Percentiles rank a stretch among this genome's conserved stretches.
phyloP scores from a whole-genome alignment of 805 yeast species.

The Saccharomyces eubayanus region DNA sequence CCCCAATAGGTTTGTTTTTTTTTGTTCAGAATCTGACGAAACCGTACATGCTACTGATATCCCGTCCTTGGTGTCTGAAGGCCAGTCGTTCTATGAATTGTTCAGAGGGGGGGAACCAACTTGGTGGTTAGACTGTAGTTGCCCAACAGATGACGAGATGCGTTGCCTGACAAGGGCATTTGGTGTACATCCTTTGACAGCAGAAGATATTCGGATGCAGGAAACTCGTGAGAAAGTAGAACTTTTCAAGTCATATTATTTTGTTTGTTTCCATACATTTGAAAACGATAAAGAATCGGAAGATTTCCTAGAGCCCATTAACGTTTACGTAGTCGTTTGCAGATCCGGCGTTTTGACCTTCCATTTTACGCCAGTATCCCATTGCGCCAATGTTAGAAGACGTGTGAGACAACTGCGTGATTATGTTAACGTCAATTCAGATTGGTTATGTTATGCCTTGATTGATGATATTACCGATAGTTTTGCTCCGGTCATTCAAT shows the following conservation, averaged over 20 bases:
- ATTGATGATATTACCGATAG: constrained; percentile 82
- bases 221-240: constrained; percentile 97
- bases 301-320: constrained; percentile 75
- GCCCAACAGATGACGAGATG: constrained; percentile 95
- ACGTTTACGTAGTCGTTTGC: constrained; percentile 66
- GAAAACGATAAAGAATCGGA: constrained; percentile 74
- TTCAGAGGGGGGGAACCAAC: constrained; percentile 67
- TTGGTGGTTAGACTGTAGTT: constrained; percentile 94
- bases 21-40: constrained; percentile 72
- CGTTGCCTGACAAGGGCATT: constrained; percentile 84
- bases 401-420: constrained; percentile 74
- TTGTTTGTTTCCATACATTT: constrained; percentile 94
- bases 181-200: constrained; percentile 95
- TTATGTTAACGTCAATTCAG: constrained; percentile 68
- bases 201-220: constrained; percentile 93
- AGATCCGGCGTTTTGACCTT: constrained; percentile 59
- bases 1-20: constrained; percentile 79
- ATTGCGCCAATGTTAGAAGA: constrained; percentile 71
- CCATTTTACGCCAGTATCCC: constrained; percentile 60
- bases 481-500: constrained; percentile 72
- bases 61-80: constrained; percentile 62
- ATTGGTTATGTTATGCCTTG: constrained; percentile 75
- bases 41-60: constrained; percentile 87
- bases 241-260: constrained; percentile 78
- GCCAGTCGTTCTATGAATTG: constrained; percentile 55